Conservation (phyloP, 2,329 filamentous ascomycete genomes). For the Aspergillus luchuensis region DNA sequence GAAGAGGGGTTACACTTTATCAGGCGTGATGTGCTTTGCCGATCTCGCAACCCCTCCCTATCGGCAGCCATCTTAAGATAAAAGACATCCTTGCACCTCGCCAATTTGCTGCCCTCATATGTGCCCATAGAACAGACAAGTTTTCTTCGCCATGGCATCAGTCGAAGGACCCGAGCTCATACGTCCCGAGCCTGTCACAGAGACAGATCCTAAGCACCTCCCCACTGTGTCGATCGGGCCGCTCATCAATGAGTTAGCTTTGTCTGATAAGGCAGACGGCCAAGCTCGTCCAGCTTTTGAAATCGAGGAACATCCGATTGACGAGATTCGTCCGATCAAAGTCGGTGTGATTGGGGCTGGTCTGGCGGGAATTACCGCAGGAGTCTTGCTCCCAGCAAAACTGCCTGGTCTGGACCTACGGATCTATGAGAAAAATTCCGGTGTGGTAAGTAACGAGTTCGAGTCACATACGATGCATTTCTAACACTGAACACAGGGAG, state of each 20-base stretch:
- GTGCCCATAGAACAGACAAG: neutral
- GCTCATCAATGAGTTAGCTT: neutral
- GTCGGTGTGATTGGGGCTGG: slow-evolving; percentile 68
- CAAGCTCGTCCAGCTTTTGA: slow-evolving; percentile 27
- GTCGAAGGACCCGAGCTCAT: neutral
- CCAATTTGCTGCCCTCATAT: neutral
- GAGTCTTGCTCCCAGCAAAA: slow-evolving; percentile 67
- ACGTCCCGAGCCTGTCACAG: neutral
- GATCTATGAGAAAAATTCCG: slow-evolving; percentile 68
- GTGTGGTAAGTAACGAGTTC: slow-evolving; percentile 58
- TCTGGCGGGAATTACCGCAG: slow-evolving; percentile 64
- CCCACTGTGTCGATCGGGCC: neutral
- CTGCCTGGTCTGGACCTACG: slow-evolving; percentile 67
- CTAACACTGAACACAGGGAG: slow-evolving; percentile 37
- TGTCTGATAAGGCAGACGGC: neutral
- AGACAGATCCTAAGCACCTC: neutral
- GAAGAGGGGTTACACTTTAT: neutral
- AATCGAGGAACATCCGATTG: slow-evolving; percentile 50
- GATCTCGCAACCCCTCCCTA: neutral
- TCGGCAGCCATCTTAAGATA: neutral
- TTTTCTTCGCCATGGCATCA: neutral
- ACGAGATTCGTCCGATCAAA: slow-evolving; percentile 51
- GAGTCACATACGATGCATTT: neutral
- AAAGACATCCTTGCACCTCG: neutral
- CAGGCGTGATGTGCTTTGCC: neutral